Evolutionary conservation across 768 basidiomycete species (phyloP).

Genomic region (Antrodiella citrinella): DNA sequence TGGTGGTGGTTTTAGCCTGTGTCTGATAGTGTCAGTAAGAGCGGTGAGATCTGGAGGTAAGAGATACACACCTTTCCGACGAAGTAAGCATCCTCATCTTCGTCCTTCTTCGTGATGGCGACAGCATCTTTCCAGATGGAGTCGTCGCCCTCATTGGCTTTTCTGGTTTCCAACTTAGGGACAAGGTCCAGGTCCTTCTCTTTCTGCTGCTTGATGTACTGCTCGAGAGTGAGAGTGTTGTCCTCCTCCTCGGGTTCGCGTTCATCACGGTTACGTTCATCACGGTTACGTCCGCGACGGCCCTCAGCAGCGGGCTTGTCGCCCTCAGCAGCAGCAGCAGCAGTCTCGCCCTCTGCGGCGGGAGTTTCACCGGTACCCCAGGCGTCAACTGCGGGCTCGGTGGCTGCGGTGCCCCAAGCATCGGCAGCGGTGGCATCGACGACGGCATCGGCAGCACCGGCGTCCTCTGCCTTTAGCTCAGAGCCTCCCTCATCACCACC

Average conservation of each 20-base stretch:
- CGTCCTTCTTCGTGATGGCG: conserved; percentile 51
- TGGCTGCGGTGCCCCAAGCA: conserved; percentile 27
- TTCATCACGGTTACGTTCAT: no score
- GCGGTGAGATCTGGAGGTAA: not conserved
- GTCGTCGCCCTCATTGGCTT: conserved; percentile 77
- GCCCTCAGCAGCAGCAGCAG: conserved; percentile 24
- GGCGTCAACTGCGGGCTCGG: conserved; percentile 21
- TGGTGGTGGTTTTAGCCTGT: conserved; percentile 63
- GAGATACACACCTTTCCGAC: conserved; percentile 69
- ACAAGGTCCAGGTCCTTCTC: conserved; percentile 46
- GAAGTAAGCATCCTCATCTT: conserved; percentile 70
- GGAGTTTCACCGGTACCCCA: conserved; percentile 17
- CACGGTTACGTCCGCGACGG: conserved; percentile 38
- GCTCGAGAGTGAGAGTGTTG: conserved; percentile 88
- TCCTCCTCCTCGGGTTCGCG: conserved; percentile 82
- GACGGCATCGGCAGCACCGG: conserved; percentile 63
- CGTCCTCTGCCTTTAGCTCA: conserved; percentile 77
- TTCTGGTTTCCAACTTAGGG: conserved; percentile 71
- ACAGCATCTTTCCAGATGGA: conserved; percentile 66
- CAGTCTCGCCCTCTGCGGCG: conserved; percentile 24
- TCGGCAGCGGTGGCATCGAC: conserved; percentile 37
- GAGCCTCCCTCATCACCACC: conserved; percentile 83
- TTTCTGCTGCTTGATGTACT: conserved; percentile 81
- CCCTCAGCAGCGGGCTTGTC: conserved; percentile 18
- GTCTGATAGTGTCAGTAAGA: not conserved